phyloP scores from a whole-genome alignment of 164 flowering plant genomes.

The Magnolia sinica region DNA sequence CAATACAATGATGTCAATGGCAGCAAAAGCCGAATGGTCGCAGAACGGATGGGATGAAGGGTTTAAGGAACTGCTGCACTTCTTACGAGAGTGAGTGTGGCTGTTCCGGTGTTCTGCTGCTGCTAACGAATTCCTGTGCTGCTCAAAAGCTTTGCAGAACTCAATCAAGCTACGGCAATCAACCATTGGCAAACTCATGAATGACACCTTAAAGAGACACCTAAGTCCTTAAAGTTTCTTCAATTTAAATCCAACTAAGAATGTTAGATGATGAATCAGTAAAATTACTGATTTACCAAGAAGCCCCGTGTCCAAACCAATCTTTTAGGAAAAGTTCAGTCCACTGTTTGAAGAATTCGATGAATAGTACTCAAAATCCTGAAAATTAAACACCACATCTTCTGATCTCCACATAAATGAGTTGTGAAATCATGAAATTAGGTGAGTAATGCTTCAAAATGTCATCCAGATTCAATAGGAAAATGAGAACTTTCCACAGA shows the following conservation, averaged over 20 bases:
- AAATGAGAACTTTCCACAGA: not conserved
- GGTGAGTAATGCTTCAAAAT: not conserved
- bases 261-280: not conserved
- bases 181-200: conserved; percentile 38
- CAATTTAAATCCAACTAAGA: not conserved
- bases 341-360: not conserved
- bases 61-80: conserved; percentile 22
- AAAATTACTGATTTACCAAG: too few species aligned
- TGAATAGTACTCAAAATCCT: not conserved
- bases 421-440: not conserved
- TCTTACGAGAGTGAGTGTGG: conserved; percentile 22
- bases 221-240: not conserved
- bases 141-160: conserved; percentile 52
- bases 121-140: conserved; percentile 28
- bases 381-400: not conserved
- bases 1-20: conserved; percentile 34
- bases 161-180: conserved; percentile 60
- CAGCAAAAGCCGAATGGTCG: conserved; percentile 40
- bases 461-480: not conserved
- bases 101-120: conserved; percentile 18
- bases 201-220: not conserved
- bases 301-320: not conserved
- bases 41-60: conserved; percentile 36
- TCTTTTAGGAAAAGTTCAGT: not conserved
- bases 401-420: not conserved